Base-by-base conservation (phyloP, 805 yeast genomes). In the Naumovozyma castellii region DNA sequence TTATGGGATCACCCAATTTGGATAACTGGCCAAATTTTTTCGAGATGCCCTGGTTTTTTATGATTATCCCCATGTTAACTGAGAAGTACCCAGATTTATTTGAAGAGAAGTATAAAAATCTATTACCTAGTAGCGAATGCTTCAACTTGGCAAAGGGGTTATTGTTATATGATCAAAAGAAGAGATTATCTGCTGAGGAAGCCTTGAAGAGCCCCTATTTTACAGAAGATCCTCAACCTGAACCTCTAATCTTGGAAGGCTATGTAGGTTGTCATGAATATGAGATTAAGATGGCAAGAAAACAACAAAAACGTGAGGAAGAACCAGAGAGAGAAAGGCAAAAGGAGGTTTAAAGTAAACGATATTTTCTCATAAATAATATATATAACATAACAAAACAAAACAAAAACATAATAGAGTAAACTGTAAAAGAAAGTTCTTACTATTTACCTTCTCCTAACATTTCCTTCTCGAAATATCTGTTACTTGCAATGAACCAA, bases 201-300 rank as follows among this genome's bases (percentile, higher is more conserved):
- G 94, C 96, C 0, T 68, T 92, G 25, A 51, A 67, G 28, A 85
- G 85, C 57, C 66, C 65, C 2, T 92, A 84, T 62, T 92, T 90
- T 53, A 57, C 59, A 2, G 81, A 77, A 36, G 79, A 74, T 5
- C 96, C 95, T 0, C 47, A 50, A 25, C 79, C 84, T 1, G 78
- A 72, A 45, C 76, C 78, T 4, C 66, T 85, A 30, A 58, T 64
- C 9, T 69, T 78, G 39, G 67, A 81, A 47, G 65, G 69, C 20
- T 68, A 69, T 20, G 66, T 68, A 40, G 97, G 94, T 59, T 90
- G 97, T 92, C 98, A 90, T 57, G 98, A 90, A 56, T 90, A 82
- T 59, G 98, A 90, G 54, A 56, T 57, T 15, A 59, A 56, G 39
- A 32, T 53, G 6, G 92, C 95, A 2, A 87, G 90, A 60, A 80